These are phyloP conservation scores for Didymella arachidicola DNA, from an alignment of 2,329 filamentous ascomycete species.

Conservation along the genomic window DNA sequence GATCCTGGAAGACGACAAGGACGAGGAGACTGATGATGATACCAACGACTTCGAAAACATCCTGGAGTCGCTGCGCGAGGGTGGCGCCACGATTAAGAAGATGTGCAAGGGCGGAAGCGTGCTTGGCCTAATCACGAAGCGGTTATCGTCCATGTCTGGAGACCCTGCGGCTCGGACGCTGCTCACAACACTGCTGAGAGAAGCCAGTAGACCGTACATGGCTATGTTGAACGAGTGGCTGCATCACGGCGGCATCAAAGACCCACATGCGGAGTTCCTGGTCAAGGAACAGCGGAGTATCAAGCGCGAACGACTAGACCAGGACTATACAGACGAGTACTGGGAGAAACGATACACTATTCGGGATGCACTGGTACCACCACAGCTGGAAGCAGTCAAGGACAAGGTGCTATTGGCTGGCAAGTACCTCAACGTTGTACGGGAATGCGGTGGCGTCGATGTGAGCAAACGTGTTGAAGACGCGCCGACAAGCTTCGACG, in stretches of 20 bases:
- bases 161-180: slow-evolving; percentile 87
- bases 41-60: slow-evolving; percentile 91
- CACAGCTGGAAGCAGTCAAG: slow-evolving; percentile 87
- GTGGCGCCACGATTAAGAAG: slow-evolving; percentile 85
- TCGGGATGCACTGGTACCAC: slow-evolving; percentile 87
- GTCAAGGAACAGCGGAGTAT: slow-evolving; percentile 97
- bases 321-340: slow-evolving; percentile 98
- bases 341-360: slow-evolving; percentile 98
- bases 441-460: slow-evolving; percentile 95
- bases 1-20: slow-evolving; percentile 78
- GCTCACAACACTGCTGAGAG: slow-evolving; percentile 80
- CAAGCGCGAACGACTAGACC: slow-evolving; percentile 84
- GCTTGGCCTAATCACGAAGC: slow-evolving; percentile 83
- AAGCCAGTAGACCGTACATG: slow-evolving; percentile 95
- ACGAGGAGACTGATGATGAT: slow-evolving; percentile 71
- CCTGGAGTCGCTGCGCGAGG: slow-evolving; percentile 85
- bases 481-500: slow-evolving; percentile 91
- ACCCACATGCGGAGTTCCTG: slow-evolving; percentile 92
- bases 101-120: slow-evolving; percentile 97
- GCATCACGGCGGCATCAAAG: slow-evolving; percentile 92
- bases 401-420: slow-evolving; percentile 94
- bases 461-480: slow-evolving; percentile 87
- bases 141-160: slow-evolving; percentile 88
- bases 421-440: slow-evolving; percentile 97
- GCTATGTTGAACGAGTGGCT: slow-evolving; percentile 98